Conservation (phyloP, 805 yeast species). For the Metschnikowia cubensis region DNA sequence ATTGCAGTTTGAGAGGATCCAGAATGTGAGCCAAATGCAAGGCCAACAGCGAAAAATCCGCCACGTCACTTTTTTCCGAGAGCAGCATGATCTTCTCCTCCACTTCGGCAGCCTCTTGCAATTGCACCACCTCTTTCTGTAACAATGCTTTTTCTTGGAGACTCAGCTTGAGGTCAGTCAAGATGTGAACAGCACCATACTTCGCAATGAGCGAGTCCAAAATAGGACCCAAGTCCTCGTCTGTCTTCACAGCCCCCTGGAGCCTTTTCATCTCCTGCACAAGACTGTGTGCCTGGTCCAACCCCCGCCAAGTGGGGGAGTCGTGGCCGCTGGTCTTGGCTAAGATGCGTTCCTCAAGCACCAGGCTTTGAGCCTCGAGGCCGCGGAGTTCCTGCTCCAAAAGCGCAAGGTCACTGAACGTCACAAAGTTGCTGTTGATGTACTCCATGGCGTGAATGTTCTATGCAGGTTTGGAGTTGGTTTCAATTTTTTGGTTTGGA, state of each 20-base stretch:
- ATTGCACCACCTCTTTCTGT: neutral
- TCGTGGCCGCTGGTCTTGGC: neutral
- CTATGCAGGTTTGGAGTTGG: no score
- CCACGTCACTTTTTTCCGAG: neutral
- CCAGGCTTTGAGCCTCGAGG: neutral
- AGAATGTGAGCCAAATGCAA: constrained; percentile 3
- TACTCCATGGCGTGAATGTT: constrained; percentile 19
- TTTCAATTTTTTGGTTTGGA: no score
- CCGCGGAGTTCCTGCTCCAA: neutral
- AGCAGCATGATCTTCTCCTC: constrained; percentile 6
- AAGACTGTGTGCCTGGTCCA: neutral
- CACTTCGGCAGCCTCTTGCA: constrained; percentile 5
- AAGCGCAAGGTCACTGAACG: constrained; percentile 31
- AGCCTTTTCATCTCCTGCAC: neutral
- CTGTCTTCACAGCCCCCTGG: neutral
- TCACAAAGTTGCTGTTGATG: constrained; percentile 32
- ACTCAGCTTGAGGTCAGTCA: neutral
- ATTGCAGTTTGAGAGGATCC: neutral
- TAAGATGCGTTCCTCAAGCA: neutral
- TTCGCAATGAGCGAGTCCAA: neutral
- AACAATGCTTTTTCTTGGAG: neutral
- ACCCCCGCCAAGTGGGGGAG: neutral
- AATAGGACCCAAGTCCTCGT: neutral
- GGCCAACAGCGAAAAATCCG: constrained; percentile 12
- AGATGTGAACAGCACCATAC: neutral